Base-by-base conservation (phyloP, 2,329 filamentous ascomycete genomes). In the Helminthosporium solani region DNA sequence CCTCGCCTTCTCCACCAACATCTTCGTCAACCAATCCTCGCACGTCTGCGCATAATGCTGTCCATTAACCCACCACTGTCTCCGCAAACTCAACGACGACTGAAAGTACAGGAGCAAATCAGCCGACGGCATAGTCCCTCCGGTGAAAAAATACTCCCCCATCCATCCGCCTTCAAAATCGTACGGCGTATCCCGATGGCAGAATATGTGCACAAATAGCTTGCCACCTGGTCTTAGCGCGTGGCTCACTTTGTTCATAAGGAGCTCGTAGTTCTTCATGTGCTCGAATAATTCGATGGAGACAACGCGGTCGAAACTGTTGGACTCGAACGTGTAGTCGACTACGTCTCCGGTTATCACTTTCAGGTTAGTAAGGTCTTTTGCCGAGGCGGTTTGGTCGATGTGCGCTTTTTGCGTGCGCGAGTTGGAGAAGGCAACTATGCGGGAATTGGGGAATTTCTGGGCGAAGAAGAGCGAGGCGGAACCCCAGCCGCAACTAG, bases 151-250 rank as follows among this genome's bases (percentile, higher is more conserved):
- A 60, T 87, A 77, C 50, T 79, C 80, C 40, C 83, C 85, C 85
- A 88, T 88, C 85, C 85, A 88, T 27, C 85, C 85, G 39, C 79
- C 78, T 50, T 87, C 84, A 54, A 83, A 88, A 61, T 87, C 83
- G 60, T 88, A 88, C 0, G 85, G 83, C 12, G 81, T 84, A 9
- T 75, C 77, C 56, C 75, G 78, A 66, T 88, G 84, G 28, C 75
- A 75, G 59, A 88, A 87, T 42, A 86, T 80, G 56, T 88, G 85
- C 46, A 87, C 80, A 58, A 88, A 87, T 12, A 87, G 72, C 69
- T 86, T 86, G 3, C 85, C 85, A 1, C 75, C 74, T 0, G 82
- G 78, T 54, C 80, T 83, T 43, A 88, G 71, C 2, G 83, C 76
- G 23, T 76, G 73, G 3, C 75, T 62, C 14, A 87, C 70, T 66